A percentile compares a stretch with the other conserved stretches of the same genome.
Evolutionary conservation across 768 basidiomycete genomes (phyloP).

Genomic region (Mrakia hoshinonis): DNA sequence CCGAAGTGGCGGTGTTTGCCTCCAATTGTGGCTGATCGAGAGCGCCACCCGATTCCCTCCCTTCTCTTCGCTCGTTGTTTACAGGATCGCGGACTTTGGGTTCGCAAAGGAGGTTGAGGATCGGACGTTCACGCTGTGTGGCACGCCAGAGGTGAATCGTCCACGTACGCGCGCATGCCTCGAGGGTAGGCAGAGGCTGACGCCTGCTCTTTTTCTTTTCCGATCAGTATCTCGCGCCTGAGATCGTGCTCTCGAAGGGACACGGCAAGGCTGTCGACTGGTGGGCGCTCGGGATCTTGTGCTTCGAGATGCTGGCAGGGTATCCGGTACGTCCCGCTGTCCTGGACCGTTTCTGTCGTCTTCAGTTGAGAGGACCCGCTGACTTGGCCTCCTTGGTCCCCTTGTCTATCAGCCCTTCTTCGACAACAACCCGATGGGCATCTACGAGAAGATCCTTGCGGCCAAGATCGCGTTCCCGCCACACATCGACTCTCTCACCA

Average conservation of each 20-base stretch:
- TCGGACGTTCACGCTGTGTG: constrained; percentile 92
- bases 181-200: constrained; percentile 13
- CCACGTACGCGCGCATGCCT: neutral
- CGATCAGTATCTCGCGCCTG: constrained; percentile 74
- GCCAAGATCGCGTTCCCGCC: constrained; percentile 85
- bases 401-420: constrained; percentile 72
- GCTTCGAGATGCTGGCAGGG: constrained; percentile 97
- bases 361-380: neutral
- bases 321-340: constrained; percentile 51
- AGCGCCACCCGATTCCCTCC: neutral
- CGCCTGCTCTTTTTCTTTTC: neutral
- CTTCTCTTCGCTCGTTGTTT: neutral
- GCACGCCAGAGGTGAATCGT: constrained; percentile 38
- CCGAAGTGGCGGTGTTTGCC: too few relatives aligned
- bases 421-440: constrained; percentile 93
- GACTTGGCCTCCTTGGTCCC: neutral
- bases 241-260: constrained; percentile 94
- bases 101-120: constrained; percentile 97
- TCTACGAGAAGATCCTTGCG: constrained; percentile 92
- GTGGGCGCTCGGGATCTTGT: constrained; percentile 97
- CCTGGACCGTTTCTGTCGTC: constrained; percentile 29
- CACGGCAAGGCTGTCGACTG: constrained; percentile 98
- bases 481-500: constrained; percentile 78
- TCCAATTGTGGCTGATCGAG: neutral
- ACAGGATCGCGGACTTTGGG: constrained; percentile 93